A percentile compares a stretch with the other conserved stretches of the same genome.
Conservation (phyloP, 2,329 filamentous ascomycete species). For the Akanthomyces muscarius region DNA sequence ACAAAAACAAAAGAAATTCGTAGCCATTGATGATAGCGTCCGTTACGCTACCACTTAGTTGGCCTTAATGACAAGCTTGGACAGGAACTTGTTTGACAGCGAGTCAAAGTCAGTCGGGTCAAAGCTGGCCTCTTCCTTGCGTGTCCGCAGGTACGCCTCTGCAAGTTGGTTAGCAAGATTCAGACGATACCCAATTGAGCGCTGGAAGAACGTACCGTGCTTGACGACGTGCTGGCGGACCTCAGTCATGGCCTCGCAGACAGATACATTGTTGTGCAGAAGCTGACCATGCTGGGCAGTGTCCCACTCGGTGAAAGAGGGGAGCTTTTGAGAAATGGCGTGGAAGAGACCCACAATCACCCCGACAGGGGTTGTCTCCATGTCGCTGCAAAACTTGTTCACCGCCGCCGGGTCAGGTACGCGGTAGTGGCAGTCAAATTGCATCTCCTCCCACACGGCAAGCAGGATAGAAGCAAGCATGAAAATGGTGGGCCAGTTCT, state of each 20-base stretch:
- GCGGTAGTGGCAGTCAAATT: constrained; percentile 96
- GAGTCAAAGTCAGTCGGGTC: constrained; percentile 91
- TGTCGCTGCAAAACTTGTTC: constrained; percentile 92
- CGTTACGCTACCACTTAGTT: constrained; percentile 53
- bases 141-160: constrained; percentile 84
- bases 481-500: constrained; percentile 99
- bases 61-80: constrained; percentile 91
- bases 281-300: constrained; percentile 85
- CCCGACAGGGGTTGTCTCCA: constrained; percentile 93
- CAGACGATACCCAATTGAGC: neutral
- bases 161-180: constrained; percentile 20
- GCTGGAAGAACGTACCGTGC: constrained; percentile 65
- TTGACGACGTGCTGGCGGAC: constrained; percentile 87
- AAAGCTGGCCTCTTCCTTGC: constrained; percentile 70
- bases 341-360: constrained; percentile 97
- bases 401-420: constrained; percentile 79
- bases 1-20: constrained; percentile 22
- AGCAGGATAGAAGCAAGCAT: constrained; percentile 91
- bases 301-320: constrained; percentile 90
- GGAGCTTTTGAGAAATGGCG: constrained; percentile 94
- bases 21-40: neutral
- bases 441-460: constrained; percentile 97
- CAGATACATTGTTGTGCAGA: constrained; percentile 83
- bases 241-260: constrained; percentile 95
- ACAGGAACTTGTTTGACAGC: constrained; percentile 94